Percentiles rank a stretch among this genome's conserved stretches.
Conservation (phyloP, 1,284 basidiomycete genomes). For the Trametes polyzona region DNA sequence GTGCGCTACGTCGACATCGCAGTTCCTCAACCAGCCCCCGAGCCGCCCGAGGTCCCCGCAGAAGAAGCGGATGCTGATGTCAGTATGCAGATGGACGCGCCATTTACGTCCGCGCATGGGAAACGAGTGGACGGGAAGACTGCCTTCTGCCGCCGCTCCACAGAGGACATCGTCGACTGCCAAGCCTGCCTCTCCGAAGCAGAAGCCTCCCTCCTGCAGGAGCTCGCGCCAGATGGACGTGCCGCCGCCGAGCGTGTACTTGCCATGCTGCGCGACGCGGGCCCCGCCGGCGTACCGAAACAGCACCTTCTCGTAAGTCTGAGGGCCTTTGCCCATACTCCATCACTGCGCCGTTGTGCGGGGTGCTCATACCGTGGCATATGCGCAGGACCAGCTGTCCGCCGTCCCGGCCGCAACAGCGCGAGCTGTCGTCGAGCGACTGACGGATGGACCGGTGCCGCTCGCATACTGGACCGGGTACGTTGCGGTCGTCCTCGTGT, state of each 20-base stretch:
- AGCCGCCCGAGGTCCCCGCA: constrained; percentile 14
- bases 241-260: constrained; percentile 45
- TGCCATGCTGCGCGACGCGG: constrained; percentile 44
- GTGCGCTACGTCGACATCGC: constrained; percentile 46
- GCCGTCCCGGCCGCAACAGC: constrained; percentile 2
- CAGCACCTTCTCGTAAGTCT: constrained; percentile 48
- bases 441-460: constrained; percentile 54
- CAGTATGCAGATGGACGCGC: constrained; percentile 7
- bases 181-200: constrained; percentile 55
- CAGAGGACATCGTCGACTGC: constrained; percentile 59
- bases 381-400: constrained; percentile 2
- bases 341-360: neutral
- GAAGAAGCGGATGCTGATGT: constrained; percentile 4
- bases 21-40: neutral
- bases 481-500: constrained; percentile 51
- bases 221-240: constrained; percentile 41
- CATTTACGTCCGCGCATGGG: constrained; percentile 45
- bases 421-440: constrained; percentile 26
- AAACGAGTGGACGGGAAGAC: constrained; percentile 43
- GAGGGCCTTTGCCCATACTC: too few relatives aligned
- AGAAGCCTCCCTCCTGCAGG: constrained; percentile 40
- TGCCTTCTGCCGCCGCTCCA: constrained; percentile 55
- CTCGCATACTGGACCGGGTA: constrained; percentile 74
- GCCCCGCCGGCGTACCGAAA: constrained; percentile 52
- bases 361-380: neutral